Conservation (phyloP, 768 basidiomycete genomes). For the Cystofilobasidium bisporidii region DNA sequence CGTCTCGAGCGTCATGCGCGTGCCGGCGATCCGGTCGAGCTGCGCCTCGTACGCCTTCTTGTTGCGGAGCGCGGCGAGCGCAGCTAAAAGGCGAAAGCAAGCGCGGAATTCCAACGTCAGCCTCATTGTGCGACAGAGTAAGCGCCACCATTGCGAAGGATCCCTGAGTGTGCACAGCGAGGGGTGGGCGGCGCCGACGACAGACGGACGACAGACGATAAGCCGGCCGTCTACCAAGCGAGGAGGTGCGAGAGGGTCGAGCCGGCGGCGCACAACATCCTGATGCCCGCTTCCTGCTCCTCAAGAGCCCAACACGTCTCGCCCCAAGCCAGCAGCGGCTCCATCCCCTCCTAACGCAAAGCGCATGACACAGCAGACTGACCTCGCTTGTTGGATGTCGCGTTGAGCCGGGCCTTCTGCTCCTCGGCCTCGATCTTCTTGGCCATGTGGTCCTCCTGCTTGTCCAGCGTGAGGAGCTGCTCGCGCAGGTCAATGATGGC, state of each 20-base stretch:
- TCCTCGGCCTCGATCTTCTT: slow-evolving; percentile 93
- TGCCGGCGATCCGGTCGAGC: slow-evolving; percentile 72
- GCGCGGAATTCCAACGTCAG: no score
- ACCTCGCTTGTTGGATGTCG: slow-evolving; percentile 87
- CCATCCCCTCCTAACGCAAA: no score
- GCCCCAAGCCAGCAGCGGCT: no score
- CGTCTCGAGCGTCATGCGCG: slow-evolving; percentile 82
- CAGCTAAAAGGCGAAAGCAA: slow-evolving; percentile 51
- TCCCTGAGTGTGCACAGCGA: no score
- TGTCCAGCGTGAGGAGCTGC: slow-evolving; percentile 93
- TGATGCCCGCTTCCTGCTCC: no score
- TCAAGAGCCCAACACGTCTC: no score
- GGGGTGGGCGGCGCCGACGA: no score
- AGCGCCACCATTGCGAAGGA: no score
- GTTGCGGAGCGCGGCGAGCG: slow-evolving; percentile 77
- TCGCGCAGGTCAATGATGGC: slow-evolving; percentile 87
- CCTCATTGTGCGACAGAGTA: no score
- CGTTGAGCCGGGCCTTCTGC: slow-evolving; percentile 84
- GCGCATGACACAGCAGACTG: no score
- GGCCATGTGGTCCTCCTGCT: slow-evolving; percentile 94
- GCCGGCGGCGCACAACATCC: no score
- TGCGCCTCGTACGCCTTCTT: slow-evolving; percentile 85
- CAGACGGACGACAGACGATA: no score
- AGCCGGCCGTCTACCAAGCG: background rate
- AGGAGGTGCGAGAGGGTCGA: background rate